phyloP scores from a whole-genome alignment of 2,329 filamentous ascomycete genomes.

The Hirsutella rhossiliensis region DNA sequence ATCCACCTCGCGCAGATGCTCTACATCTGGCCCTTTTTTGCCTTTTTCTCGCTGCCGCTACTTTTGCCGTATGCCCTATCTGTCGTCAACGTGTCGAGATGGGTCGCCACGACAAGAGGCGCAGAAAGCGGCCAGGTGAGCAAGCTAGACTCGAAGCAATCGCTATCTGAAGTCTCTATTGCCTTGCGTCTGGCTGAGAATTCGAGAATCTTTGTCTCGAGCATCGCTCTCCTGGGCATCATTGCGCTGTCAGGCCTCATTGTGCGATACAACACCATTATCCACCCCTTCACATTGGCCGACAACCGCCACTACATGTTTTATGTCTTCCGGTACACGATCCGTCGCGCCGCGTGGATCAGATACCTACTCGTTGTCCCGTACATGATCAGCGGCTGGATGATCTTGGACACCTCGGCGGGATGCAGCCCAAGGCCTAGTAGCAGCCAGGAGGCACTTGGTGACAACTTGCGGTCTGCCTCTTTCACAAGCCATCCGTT shows the following conservation, averaged over 20 bases:
- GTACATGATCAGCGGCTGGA: constrained; percentile 61
- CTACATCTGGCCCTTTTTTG: constrained; percentile 84
- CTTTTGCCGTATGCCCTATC: constrained; percentile 41
- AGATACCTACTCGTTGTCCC: constrained; percentile 56
- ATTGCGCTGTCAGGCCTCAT: constrained; percentile 27
- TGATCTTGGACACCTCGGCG: constrained; percentile 52
- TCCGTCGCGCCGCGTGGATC: constrained; percentile 50
- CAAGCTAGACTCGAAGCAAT: too few relatives aligned
- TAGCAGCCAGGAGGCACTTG: too few relatives aligned
- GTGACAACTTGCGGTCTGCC: too few relatives aligned
- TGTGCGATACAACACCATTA: constrained; percentile 76
- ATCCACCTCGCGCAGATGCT: constrained; percentile 86
- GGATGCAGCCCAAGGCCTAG: constrained; percentile 21
- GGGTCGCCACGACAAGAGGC: too few relatives aligned
- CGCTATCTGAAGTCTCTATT: too few relatives aligned
- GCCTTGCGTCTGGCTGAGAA: not conserved
- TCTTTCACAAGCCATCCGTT: too few relatives aligned
- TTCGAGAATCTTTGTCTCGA: constrained; percentile 20
- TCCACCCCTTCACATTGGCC: constrained; percentile 91
- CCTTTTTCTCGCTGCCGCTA: constrained; percentile 81
- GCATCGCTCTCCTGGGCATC: constrained; percentile 21
- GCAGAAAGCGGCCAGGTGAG: too few relatives aligned
- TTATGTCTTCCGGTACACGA: constrained; percentile 80
- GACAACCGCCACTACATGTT: constrained; percentile 98
- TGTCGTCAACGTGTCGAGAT: constrained; percentile 8